Base-by-base conservation (phyloP, 176 grass and related monocot genomes). In the Canna indica region DNA sequence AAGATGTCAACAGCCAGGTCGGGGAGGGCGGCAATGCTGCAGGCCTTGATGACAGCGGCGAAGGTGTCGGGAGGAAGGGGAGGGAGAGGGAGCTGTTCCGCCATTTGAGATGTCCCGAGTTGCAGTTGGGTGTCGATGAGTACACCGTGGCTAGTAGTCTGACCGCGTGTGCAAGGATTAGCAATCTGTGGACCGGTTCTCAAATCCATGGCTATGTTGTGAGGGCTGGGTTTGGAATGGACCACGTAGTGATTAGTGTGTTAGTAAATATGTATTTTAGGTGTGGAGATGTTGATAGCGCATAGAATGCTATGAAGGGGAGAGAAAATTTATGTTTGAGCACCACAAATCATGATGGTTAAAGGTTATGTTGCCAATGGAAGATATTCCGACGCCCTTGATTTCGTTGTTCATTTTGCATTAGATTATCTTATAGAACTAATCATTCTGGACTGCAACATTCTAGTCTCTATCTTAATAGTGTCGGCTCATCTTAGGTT, bases 1-100 rank as follows among this genome's bases (percentile, higher is more conserved):
- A 97, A 97, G 63, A 92, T 78, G 73, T 91, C 93, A 81, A 97
- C 82, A 57, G 93, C 82, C 45, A 81, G 84, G 36, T 97, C 94
- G 24, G 77, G 69, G 58, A 85, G 80, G 75, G 76, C 73, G 67
- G 94, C 85, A 5, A 36, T 71, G 73, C 94, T 86, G 81, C 85
- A 92, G 53, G 94, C 84, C 31, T 85, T 83, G 74, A 97, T 97
- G 68, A 92, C 84, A 1, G 88, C 74, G 32, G 88, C 78, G 70
- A 97, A 97, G 73, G 88, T 85, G 38, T 72, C 31, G 4, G 79
- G 74, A 1, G 75, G 81, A 31, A 97, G 17, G 93, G 86, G 36
- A 92, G 83, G 30, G 84, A 79, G 36, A 86, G 83, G 28, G 17
- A 36, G 26, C 68, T 53, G 26, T 71, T 71, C 25, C 22, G 28